Percentiles rank a stretch among this genome's conserved stretches.
These are phyloP conservation scores for Lactarius hengduanensis DNA, from an alignment of 768 basidiomycete genomes.

Conservation along the genomic window DNA sequence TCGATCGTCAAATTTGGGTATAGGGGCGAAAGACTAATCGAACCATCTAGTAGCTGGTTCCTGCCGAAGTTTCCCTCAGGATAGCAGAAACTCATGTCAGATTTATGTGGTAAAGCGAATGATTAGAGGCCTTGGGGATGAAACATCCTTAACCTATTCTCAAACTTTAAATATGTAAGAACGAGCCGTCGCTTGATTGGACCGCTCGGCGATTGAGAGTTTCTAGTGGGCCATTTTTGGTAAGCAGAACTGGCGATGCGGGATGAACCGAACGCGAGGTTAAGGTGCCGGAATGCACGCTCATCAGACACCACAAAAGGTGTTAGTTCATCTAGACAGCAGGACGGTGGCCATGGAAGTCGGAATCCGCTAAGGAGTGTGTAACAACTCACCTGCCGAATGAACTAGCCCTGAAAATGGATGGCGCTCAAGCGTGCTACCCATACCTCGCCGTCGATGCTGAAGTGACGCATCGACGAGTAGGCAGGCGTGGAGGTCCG, in stretches of 20 bases:
- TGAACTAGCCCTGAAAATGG: no score
- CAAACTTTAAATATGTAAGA: slow-evolving; percentile 69
- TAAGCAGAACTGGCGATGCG: slow-evolving; percentile 71
- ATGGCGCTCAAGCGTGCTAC: no score
- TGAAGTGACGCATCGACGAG: no score
- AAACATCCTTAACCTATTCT: slow-evolving; percentile 86
- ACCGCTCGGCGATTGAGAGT: slow-evolving; percentile 58
- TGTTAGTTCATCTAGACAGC: no score
- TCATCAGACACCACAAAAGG: no score
- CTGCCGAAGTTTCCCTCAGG: slow-evolving; percentile 86
- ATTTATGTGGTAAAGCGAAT: slow-evolving; percentile 75
- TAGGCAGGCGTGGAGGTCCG: no score
- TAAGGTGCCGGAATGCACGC: slow-evolving; percentile 48
- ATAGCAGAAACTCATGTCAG: slow-evolving; percentile 62
- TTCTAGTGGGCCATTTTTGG: slow-evolving; percentile 74
- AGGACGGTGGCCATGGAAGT: no score
- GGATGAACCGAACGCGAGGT: slow-evolving; percentile 70
- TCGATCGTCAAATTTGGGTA: slow-evolving; percentile 94
- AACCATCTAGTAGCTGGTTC: slow-evolving; percentile 94
- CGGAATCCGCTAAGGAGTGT: no score
- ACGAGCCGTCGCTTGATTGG: slow-evolving; percentile 50
- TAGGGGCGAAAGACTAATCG: slow-evolving; percentile 96
- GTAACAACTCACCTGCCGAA: no score
- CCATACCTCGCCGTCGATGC: no score
- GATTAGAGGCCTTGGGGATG: slow-evolving; percentile 89